Conservation (phyloP, 352 stramenopile genomes). For the Phytophthora litchii region DNA sequence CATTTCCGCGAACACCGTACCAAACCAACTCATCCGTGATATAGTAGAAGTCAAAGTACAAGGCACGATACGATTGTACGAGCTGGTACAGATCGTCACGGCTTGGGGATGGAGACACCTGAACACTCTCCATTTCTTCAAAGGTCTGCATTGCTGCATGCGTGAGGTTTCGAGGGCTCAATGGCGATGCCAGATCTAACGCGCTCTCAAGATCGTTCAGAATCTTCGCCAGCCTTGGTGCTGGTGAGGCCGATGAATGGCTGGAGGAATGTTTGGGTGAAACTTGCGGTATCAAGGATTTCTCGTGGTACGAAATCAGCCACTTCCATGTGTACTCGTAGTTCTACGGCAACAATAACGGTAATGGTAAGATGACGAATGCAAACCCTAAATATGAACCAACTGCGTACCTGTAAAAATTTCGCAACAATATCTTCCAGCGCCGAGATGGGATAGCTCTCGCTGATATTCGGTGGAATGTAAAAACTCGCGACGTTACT, state of each 20-base stretch:
- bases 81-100: conserved; percentile 64
- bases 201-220: conserved; percentile 66
- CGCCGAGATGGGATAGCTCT: conserved; percentile 85
- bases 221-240: conserved; percentile 53
- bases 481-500: conserved; percentile 86
- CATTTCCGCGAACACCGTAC: conserved; percentile 86
- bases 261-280: conserved; percentile 29
- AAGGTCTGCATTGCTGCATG: conserved; percentile 41
- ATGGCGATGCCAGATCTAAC: conserved; percentile 66
- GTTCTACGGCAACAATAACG: conserved; percentile 43
- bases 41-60: conserved; percentile 93
- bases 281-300: conserved; percentile 27
- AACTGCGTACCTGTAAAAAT: conserved; percentile 72
- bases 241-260: conserved; percentile 23
- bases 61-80: conserved; percentile 76
- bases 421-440: conserved; percentile 90
- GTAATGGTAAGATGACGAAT: conserved; percentile 5
- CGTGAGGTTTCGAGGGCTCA: conserved; percentile 64
- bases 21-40: conserved; percentile 90
- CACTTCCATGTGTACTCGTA: conserved; percentile 83
- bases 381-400: background rate
- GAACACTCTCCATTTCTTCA: conserved; percentile 35
- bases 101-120: conserved; percentile 13
- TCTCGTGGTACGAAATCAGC: conserved; percentile 71
- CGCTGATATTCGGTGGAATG: conserved; percentile 80